Evolutionary conservation across 345 rosid species (phyloP), one percentile per base, ranked within the genome.

Genomic region (Heritiera littoralis): DNA sequence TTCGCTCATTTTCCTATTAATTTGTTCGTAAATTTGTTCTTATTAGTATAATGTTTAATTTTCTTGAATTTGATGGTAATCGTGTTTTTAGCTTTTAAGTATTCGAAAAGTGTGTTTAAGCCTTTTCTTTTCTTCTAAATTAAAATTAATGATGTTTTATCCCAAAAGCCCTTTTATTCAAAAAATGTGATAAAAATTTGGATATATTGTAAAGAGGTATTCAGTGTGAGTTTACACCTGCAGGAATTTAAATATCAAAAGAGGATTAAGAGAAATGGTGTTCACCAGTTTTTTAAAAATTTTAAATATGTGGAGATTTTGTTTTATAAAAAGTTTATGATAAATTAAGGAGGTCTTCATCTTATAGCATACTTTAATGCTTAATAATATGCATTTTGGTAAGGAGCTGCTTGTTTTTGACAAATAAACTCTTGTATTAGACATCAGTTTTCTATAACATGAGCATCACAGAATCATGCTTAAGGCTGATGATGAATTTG

Each of bases 1-100:
- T 35, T 67, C 30, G 13, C 78, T 35, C 9, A 28, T 78, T 75
- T 59, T 80, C 46, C 66, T 80, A 69, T 58, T 70, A 79, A 17
- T 59, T 79, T 30, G 9, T 48, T 28, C 64, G 58, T 64, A 38
- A 23, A 11, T 54, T 65, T 32, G 15, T 38, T 18, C 18, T 66
- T 20, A 14, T 78, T 59, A 40, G 30, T 49, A 15, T 74, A 35
- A 73, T 76, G 75, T n/a, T 32, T 20, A 14, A 65, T 64, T 49
- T 76, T 17, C 55, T 20, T 76, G 28, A 30, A 46, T 48, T 48
- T 46, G 38, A 30, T 69, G 6, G 23, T n/a, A 56, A 58, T 75
- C 28, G 14, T 41, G 78, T 20, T 43, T 51, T 59, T 48, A 48
- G 3, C 52, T 48, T 48, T 49, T 60, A 28, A 13, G n/a, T 14